Evolutionary conservation across 2,329 filamentous ascomycete genomes (phyloP).

Genomic region (Chaetomium strumarium): DNA sequence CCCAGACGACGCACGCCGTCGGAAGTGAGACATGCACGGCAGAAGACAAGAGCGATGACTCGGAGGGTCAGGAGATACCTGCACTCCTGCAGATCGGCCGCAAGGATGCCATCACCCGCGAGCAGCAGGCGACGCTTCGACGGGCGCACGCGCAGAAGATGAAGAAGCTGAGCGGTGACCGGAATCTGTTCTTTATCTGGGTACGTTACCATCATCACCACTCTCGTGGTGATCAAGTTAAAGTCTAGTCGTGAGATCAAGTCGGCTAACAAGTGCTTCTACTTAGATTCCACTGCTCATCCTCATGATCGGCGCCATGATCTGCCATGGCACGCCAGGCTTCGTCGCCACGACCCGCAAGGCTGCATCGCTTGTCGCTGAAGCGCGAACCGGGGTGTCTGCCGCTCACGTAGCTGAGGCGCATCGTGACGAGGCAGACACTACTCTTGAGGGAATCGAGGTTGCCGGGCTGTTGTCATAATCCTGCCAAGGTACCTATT

Average conservation of each 20-base stretch:
- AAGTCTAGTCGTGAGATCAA: not conserved
- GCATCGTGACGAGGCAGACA: no score
- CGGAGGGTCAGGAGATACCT: slow-evolving; percentile 34
- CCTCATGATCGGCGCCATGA: slow-evolving; percentile 15
- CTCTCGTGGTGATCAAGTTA: not conserved
- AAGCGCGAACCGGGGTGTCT: slow-evolving; percentile 1
- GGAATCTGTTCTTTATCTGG: slow-evolving; percentile 65
- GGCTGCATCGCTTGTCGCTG: not conserved
- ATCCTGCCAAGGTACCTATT: no score
- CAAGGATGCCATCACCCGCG: slow-evolving; percentile 58
- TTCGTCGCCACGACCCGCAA: slow-evolving; percentile 1
- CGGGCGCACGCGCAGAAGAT: slow-evolving; percentile 56
- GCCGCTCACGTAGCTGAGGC: not conserved
- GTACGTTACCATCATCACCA: slow-evolving; percentile 33
- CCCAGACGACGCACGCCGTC: slow-evolving; percentile 12
- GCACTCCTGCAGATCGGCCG: slow-evolving; percentile 53
- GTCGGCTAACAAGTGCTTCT: not conserved
- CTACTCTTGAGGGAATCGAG: no score
- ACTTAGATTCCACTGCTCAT: slow-evolving; percentile 16
- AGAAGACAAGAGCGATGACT: slow-evolving; percentile 34
- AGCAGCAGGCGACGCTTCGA: slow-evolving; percentile 59
- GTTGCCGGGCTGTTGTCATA: no score
- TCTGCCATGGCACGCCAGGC: slow-evolving; percentile 13
- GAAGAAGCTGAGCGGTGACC: slow-evolving; percentile 58
- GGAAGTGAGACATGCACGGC: slow-evolving; percentile 16